phyloP scores from a whole-genome alignment of 805 yeast genomes.

The Metschnikowia noctiluminum region DNA sequence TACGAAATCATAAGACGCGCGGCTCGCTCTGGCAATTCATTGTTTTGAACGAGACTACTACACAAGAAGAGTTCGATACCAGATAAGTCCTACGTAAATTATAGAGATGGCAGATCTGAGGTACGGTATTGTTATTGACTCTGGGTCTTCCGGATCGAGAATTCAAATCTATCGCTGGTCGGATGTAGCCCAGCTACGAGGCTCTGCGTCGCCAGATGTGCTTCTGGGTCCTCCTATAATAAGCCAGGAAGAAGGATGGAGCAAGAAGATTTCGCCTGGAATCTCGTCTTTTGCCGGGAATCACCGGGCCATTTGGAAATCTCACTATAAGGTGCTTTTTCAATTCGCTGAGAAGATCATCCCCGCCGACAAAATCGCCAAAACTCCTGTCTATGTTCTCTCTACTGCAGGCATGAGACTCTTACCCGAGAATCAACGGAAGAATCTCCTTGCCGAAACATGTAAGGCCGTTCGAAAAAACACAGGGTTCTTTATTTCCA shows the following conservation, averaged over 20 bases:
- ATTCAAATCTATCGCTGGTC: conserved; percentile 82
- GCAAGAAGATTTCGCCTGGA: conserved; percentile 75
- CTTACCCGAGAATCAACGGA: conserved; percentile 51
- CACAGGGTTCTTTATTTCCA: conserved; percentile 52
- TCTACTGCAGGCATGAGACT: conserved; percentile 98
- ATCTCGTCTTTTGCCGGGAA: conserved; percentile 57
- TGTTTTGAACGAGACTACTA: neutral
- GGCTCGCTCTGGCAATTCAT: too few species aligned
- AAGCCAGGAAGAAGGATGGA: conserved; percentile 64
- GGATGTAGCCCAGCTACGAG: conserved; percentile 31
- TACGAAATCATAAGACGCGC: too few species aligned
- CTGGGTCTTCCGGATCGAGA: conserved; percentile 95
- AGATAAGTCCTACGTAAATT: too few species aligned
- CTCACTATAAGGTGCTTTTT: conserved; percentile 65
- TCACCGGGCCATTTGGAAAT: conserved; percentile 58
- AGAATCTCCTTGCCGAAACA: conserved; percentile 52
- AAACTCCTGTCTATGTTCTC: conserved; percentile 84
- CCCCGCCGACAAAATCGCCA: conserved; percentile 54
- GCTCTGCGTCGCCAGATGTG: conserved; percentile 27
- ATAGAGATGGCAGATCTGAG: conserved; percentile 19
- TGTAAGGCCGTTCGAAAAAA: conserved; percentile 55
- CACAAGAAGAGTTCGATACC: too few species aligned
- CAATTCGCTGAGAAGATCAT: conserved; percentile 67
- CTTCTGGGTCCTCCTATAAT: conserved; percentile 66
- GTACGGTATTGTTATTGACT: conserved; percentile 89